Percentiles rank a stretch among this genome's conserved stretches.
These are phyloP conservation scores for Hansfordia pulvinata DNA, from an alignment of 2,329 filamentous ascomycete species.

Conservation along the genomic window DNA sequence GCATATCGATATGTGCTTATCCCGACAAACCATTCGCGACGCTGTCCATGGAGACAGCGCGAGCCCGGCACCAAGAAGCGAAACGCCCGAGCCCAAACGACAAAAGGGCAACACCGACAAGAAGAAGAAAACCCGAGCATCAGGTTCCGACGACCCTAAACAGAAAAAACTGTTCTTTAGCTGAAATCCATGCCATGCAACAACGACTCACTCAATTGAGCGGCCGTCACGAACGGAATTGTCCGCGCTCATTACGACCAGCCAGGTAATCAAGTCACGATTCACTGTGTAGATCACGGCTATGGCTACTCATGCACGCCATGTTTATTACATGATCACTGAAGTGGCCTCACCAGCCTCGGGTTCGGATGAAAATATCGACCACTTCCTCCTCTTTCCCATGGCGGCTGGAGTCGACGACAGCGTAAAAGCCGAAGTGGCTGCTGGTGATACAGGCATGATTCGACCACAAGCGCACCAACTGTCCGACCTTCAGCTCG, in stretches of 20 bases:
- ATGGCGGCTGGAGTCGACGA: constrained; percentile 33
- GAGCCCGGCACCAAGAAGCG: constrained; percentile 9
- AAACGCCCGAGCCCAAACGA: constrained; percentile 24
- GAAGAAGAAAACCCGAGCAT: constrained; percentile 11
- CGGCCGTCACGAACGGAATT: too few species aligned
- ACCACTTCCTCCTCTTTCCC: too few species aligned
- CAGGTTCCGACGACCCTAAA: constrained; percentile 10
- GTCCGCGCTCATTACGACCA: too few species aligned
- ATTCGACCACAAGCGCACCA: constrained; percentile 40
- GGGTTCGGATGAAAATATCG: too few species aligned
- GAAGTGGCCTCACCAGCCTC: too few species aligned
- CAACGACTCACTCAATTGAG: too few species aligned
- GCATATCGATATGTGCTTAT: constrained; percentile 87
- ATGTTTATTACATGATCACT: too few species aligned
- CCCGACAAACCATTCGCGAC: constrained; percentile 72
- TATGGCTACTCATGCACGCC: too few species aligned
- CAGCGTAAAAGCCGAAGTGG: constrained; percentile 46
- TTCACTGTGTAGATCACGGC: too few species aligned
- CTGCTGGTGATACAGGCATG: constrained; percentile 51
- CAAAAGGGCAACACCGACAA: constrained; percentile 11
- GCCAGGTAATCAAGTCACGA: too few species aligned
- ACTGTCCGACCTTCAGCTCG: constrained; percentile 7
- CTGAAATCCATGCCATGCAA: constrained; percentile 9
- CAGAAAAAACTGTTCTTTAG: constrained; percentile 35
- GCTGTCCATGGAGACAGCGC: constrained; percentile 44